These are phyloP conservation scores for Dendrostoma leiphaemia DNA, from an alignment of 2,329 filamentous ascomycete species.

Conservation along the genomic window DNA sequence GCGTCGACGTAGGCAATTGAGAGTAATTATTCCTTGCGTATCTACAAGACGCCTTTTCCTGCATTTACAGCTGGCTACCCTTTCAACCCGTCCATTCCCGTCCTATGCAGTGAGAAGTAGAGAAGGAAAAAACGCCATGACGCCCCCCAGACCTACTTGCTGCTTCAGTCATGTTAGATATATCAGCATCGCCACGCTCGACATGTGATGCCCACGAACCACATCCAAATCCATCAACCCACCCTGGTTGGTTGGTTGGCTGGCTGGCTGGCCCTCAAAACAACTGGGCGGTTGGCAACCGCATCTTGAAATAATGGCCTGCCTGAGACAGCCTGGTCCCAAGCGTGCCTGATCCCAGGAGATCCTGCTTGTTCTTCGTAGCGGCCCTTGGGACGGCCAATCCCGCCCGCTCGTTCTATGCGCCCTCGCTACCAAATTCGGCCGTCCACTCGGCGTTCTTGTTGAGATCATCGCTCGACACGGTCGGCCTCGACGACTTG, in stretches of 20 bases:
- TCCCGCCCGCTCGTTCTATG: constrained; percentile 29
- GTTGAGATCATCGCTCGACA: constrained; percentile 80
- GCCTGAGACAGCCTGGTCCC: no score
- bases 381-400: no score
- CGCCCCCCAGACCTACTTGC: constrained; percentile 16
- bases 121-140: constrained; percentile 15
- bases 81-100: not conserved
- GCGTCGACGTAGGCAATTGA: not conserved
- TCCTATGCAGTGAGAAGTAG: constrained; percentile 4
- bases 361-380: not conserved
- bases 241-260: no score
- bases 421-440: constrained; percentile 92
- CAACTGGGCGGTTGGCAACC: no score
- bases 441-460: constrained; percentile 90
- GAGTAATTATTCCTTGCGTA: not conserved
- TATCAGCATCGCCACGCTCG: constrained; percentile 2
- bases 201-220: not conserved
- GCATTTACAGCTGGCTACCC: constrained; percentile 2
- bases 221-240: no score
- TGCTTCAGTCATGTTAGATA: constrained; percentile 5
- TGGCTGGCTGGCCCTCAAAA: no score
- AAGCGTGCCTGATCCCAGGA: no score
- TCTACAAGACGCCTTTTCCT: not conserved
- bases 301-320: no score
- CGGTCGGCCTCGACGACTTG: constrained; percentile 83